phyloP scores from a whole-genome alignment of 176 grass and related monocot genomes.

The Oryza officinalis region DNA sequence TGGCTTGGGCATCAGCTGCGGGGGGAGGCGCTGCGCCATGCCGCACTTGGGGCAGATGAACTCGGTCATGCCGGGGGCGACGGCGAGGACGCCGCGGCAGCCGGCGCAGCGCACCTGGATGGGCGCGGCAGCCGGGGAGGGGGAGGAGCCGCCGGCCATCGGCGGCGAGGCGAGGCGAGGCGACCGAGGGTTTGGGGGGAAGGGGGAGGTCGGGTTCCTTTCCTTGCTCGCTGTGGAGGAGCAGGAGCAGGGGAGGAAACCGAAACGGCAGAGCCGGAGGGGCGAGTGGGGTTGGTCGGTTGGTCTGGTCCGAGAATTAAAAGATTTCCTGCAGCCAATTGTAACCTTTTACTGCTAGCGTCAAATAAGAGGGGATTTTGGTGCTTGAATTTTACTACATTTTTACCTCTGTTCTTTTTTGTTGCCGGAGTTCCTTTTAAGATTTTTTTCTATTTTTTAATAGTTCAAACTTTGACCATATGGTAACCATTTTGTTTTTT shows the following conservation, averaged over 20 bases:
- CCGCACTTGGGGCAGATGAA: conserved; percentile 89
- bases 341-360: neutral
- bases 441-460: too few species aligned
- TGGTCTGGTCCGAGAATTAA: conserved; percentile 6
- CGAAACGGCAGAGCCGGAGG: conserved; percentile 1
- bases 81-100: conserved; percentile 56
- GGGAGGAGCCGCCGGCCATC: conserved; percentile 38
- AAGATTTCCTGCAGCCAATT: neutral
- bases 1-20: conserved; percentile 61
- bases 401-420: too few species aligned
- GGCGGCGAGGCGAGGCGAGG: neutral
- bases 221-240: conserved; percentile 15
- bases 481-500: too few species aligned
- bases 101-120: conserved; percentile 74
- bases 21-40: conserved; percentile 78
- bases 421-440: too few species aligned
- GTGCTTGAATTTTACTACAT: too few species aligned
- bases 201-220: conserved; percentile 1
- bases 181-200: conserved; percentile 17
- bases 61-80: conserved; percentile 73
- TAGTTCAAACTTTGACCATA: too few species aligned
- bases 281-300: neutral
- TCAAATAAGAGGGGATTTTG: too few species aligned
- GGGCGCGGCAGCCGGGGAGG: conserved; percentile 21
- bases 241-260: conserved; percentile 10